These are phyloP conservation scores for Middelhovenomyces tepae DNA, from an alignment of 805 yeast species.

Conservation along the genomic window DNA sequence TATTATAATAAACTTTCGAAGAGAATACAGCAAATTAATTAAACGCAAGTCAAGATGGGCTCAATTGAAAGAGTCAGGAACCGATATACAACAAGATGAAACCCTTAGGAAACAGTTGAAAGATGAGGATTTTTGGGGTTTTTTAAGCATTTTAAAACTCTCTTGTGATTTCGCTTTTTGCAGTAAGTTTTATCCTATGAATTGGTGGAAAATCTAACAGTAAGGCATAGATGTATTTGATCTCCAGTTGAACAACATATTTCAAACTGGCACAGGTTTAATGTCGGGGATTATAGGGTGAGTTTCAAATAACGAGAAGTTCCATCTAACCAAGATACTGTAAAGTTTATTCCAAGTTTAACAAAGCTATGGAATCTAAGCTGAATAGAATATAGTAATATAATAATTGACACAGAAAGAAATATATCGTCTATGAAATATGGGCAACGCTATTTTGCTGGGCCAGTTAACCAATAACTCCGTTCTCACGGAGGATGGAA, in stretches of 20 bases:
- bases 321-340: no score
- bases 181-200: no score
- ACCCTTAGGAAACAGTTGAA: conserved; percentile 4
- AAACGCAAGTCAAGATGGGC: no score
- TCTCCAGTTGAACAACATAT: conserved; percentile 11
- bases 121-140: conserved; percentile 7
- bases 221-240: conserved; percentile 22
- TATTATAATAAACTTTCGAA: conserved; percentile 15
- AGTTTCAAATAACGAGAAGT: no score
- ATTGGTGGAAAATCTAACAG: no score
- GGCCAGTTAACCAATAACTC: conserved; percentile 22
- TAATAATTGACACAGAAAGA: no score
- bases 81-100: background rate
- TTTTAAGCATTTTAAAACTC: conserved; percentile 18
- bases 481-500: conserved; percentile 18
- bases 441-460: no score
- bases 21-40: conserved; percentile 10
- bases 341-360: no score
- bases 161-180: conserved; percentile 22
- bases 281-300: conserved; percentile 18
- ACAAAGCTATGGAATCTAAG: no score
- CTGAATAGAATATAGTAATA: no score
- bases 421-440: no score
- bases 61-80: conserved; percentile 3
- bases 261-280: conserved; percentile 21